Evolutionary conservation across 768 basidiomycete species (phyloP).

Genomic region (Leccinum disarticulatum): DNA sequence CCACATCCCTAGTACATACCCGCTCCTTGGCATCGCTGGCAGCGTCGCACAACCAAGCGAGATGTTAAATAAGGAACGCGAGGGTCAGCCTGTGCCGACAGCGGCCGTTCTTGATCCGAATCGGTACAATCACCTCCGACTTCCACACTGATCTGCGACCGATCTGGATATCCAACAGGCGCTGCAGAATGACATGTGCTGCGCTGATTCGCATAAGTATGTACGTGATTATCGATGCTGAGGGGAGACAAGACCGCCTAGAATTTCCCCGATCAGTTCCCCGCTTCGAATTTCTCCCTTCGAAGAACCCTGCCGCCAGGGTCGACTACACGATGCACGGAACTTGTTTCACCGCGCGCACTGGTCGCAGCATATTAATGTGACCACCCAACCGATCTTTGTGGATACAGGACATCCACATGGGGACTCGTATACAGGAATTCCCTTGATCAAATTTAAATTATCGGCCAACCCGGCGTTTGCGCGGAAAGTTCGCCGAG

Average conservation of each 20-base stretch:
- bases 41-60: not conserved
- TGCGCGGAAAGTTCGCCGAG: not conserved
- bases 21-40: not conserved
- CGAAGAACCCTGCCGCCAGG: not conserved
- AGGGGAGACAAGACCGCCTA: not conserved
- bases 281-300: not conserved
- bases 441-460: not conserved
- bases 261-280: not conserved
- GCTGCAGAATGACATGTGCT: not conserved
- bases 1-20: not conserved
- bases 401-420: not conserved
- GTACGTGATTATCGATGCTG: slow-evolving; percentile 1
- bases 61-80: not conserved
- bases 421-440: not conserved
- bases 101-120: not conserved
- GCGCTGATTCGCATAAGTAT: not conserved
- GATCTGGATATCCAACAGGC: not conserved
- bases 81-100: too few species aligned
- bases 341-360: not conserved
- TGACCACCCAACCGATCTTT: not conserved
- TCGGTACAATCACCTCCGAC: not conserved
- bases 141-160: not conserved
- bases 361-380: too few species aligned
- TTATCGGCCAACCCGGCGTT: not conserved
- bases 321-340: not conserved